Conservation (phyloP, 257 asterid species). For the Nicotiana sylvestris region DNA sequence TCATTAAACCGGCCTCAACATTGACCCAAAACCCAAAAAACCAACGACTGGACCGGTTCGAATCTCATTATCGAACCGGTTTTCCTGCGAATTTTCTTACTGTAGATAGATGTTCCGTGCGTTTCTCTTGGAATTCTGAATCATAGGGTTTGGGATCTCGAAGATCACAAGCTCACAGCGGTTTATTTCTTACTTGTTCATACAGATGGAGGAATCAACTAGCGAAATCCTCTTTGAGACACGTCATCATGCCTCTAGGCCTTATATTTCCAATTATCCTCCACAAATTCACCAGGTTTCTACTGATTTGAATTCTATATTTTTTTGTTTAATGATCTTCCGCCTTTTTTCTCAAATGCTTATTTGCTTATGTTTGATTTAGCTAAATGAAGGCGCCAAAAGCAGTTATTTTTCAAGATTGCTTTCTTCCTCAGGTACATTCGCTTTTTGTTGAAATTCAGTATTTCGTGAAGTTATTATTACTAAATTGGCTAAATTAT, state of each 20-base stretch:
- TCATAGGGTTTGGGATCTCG: conserved; percentile 35
- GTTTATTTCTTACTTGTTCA: conserved; percentile 8
- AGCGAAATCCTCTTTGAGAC: conserved; percentile 57
- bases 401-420: conserved; percentile 52
- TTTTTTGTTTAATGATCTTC: conserved; percentile 1
- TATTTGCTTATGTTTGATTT: conserved; percentile 23
- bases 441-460: conserved; percentile 5
- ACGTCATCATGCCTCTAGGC: conserved; percentile 76
- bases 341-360: conserved; percentile 5
- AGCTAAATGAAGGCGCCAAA: conserved; percentile 50
- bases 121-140: neutral
- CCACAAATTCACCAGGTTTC: conserved; percentile 57
- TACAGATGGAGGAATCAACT: conserved; percentile 41
- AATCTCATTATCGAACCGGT: neutral
- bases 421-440: conserved; percentile 68
- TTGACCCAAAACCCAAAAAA: neutral
- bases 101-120: conserved; percentile 14
- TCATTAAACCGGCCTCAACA: neutral
- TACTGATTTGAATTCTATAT: neutral
- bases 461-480: neutral
- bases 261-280: conserved; percentile 70
- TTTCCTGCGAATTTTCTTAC: neutral
- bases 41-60: neutral
- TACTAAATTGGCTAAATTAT: neutral
- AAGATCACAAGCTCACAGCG: neutral